Evolutionary conservation across 1,284 basidiomycete genomes (phyloP).

Genomic region (Schizopora paradoxa): DNA sequence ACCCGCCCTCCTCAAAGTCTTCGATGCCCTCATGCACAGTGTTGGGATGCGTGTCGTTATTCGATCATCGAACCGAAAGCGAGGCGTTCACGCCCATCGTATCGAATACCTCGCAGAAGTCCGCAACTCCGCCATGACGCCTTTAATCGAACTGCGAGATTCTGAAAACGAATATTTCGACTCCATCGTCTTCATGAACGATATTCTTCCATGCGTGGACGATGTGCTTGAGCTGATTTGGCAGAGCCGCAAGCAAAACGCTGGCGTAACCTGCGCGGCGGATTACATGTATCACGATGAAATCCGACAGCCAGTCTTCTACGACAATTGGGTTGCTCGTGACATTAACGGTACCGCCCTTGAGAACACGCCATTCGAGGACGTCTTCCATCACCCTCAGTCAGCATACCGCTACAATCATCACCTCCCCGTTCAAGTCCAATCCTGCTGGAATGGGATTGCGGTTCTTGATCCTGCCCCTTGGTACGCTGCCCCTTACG

Average conservation of each 20-base stretch:
- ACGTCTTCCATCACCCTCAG: conserved; percentile 79
- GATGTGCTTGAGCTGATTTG: conserved; percentile 94
- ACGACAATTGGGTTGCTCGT: conserved; percentile 96
- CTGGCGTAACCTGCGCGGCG: conserved; percentile 92
- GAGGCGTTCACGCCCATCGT: conserved; percentile 95
- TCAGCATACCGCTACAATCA: conserved; percentile 79
- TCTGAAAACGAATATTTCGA: conserved; percentile 89
- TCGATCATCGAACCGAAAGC: conserved; percentile 81
- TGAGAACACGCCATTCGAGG: conserved; percentile 93
- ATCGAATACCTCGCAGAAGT: conserved; percentile 98
- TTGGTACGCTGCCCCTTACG: conserved; percentile 83
- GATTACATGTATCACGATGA: conserved; percentile 98
- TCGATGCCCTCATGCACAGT: conserved; percentile 82
- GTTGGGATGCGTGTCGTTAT: conserved; percentile 90
- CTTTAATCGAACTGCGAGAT: conserved; percentile 87
- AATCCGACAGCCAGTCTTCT: conserved; percentile 86
- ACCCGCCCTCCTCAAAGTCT: conserved; percentile 88
- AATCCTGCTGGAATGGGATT: conserved; percentile 96
- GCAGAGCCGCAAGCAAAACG: conserved; percentile 87
- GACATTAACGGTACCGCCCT: conserved; percentile 96
- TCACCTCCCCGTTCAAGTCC: conserved; percentile 90
- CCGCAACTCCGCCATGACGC: conserved; percentile 90
- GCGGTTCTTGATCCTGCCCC: conserved; percentile 90
- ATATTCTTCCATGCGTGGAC: conserved; percentile 92
- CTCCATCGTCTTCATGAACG: conserved; percentile 96